Percentiles rank a stretch among this genome's conserved stretches.
These are phyloP conservation scores for Bocquillonia castaneifolia DNA, from an alignment of 441 rosid species.

Conservation along the genomic window DNA sequence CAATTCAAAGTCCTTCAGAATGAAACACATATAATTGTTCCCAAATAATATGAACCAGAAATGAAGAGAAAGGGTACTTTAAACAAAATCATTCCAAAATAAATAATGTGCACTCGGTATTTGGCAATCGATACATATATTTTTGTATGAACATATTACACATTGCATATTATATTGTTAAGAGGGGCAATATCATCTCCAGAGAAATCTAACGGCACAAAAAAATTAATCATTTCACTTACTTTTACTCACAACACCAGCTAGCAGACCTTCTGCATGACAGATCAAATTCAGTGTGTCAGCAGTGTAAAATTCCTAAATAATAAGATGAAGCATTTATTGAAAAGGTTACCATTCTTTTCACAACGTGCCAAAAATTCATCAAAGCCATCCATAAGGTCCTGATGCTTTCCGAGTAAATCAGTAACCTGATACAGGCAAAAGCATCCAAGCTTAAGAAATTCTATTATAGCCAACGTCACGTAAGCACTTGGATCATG, in stretches of 20 bases:
- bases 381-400: conserved; percentile 76
- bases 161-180: too few relatives aligned
- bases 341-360: conserved; percentile 56
- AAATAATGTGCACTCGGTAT: background rate
- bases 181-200: background rate
- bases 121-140: background rate
- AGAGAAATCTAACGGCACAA: conserved; percentile 7
- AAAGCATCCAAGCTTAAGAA: conserved; percentile 20
- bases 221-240: conserved; percentile 36
- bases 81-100: conserved; percentile 1
- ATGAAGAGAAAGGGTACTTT: background rate
- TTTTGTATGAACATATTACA: background rate
- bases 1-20: conserved; percentile 7
- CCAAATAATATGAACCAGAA: background rate
- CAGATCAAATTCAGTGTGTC: conserved; percentile 23
- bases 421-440: conserved; percentile 56
- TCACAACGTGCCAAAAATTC: conserved; percentile 83
- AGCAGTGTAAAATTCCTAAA: conserved; percentile 15
- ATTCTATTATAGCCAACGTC: conserved; percentile 13
- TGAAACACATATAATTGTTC: background rate
- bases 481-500: too few relatives aligned
- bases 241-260: conserved; percentile 85
- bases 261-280: conserved; percentile 82
- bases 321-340: conserved; percentile 22
- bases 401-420: conserved; percentile 79